These are phyloP conservation scores for Rosa lucieae DNA, from an alignment of 306 rosid genomes.

Conservation along the genomic window DNA sequence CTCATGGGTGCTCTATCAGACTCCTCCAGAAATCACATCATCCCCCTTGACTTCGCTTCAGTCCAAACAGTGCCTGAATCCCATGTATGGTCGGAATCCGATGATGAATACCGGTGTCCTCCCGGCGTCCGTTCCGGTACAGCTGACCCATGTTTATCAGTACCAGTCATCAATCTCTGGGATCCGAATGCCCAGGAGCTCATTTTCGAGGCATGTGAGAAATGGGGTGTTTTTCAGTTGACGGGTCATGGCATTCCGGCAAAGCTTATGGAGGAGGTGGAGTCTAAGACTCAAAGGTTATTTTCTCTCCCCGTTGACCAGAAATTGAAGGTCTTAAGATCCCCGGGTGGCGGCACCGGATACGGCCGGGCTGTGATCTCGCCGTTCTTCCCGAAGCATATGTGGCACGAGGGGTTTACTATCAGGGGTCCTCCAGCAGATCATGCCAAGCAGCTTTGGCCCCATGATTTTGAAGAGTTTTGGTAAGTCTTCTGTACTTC, in stretches of 20 bases:
- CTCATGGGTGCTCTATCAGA: constrained; percentile 50
- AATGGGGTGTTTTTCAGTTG: constrained; percentile 69
- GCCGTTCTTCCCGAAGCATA: constrained; percentile 52
- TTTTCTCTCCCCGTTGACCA: constrained; percentile 52
- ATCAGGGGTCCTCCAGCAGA: constrained; percentile 54
- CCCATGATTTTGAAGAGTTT: constrained; percentile 49
- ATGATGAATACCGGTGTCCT: constrained; percentile 3
- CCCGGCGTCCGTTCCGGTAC: constrained; percentile 1
- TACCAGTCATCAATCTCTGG: constrained; percentile 55
- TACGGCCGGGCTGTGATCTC: constrained; percentile 69
- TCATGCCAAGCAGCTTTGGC: constrained; percentile 68
- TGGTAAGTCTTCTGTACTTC: constrained; percentile 58
- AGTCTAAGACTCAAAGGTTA: constrained; percentile 37
- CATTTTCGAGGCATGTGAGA: constrained; percentile 58
- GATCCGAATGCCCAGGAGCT: constrained; percentile 52
- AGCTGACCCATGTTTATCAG: neutral
- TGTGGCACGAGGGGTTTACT: constrained; percentile 97
- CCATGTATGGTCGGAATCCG: constrained; percentile 55
- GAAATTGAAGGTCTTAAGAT: constrained; percentile 53
- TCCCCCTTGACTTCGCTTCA: constrained; percentile 62
- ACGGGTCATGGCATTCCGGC: constrained; percentile 58
- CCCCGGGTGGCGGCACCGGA: constrained; percentile 47
- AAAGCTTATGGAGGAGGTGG: constrained; percentile 38
- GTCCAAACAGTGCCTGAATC: constrained; percentile 57
- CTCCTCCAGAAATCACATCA: constrained; percentile 36